Evolutionary conservation across 2,329 filamentous ascomycete genomes (phyloP).

Genomic region (Gaeumannomyces tritici): DNA sequence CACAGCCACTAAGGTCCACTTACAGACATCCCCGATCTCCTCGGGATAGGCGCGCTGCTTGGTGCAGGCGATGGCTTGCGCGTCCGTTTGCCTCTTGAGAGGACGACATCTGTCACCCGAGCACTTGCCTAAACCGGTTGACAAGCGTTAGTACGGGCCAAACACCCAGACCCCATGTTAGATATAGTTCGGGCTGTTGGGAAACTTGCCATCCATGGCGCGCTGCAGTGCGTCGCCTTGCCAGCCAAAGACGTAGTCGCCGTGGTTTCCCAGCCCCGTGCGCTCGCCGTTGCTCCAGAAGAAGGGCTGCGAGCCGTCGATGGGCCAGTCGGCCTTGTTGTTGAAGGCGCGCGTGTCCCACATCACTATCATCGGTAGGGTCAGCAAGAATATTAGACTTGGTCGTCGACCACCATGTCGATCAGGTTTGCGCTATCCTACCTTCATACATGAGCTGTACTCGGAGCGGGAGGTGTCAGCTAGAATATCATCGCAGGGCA

Average conservation of each 20-base stretch:
- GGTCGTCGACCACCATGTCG: no score
- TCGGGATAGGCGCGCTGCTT: conserved; percentile 12
- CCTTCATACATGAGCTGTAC: no score
- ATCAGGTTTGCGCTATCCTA: no score
- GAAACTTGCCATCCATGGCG: conserved; percentile 13
- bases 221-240: conserved; percentile 12
- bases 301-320: conserved; percentile 21
- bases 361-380: no score
- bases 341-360: conserved; percentile 19
- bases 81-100: conserved; percentile 12
- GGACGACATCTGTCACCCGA: conserved; percentile 12
- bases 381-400: no score
- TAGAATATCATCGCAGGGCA: no score
- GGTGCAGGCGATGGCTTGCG: conserved; percentile 12
- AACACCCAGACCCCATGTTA: no score
- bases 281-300: conserved; percentile 14
- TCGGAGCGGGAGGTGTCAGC: no score
- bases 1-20: background rate
- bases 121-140: no score
- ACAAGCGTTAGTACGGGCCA: no score
- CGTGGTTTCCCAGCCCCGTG: conserved; percentile 14
- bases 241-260: conserved; percentile 15
- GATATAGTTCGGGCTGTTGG: no score
- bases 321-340: conserved; percentile 23
- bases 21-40: conserved; percentile 10